Conservation (phyloP, 192 early-diverging fungal genomes). For the Gigaspora rosea region DNA sequence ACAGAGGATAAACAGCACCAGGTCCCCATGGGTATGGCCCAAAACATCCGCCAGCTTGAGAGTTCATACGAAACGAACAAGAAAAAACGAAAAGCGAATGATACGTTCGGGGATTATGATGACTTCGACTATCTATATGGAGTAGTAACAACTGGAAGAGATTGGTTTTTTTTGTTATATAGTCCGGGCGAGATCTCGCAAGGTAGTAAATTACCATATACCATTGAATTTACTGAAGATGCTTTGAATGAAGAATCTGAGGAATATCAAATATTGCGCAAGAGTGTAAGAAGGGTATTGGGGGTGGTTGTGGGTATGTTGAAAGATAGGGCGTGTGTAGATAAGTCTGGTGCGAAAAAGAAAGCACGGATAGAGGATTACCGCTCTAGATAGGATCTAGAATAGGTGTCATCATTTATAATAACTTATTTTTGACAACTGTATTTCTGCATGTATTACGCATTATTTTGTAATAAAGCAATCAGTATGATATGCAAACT, state of each 20-base stretch:
- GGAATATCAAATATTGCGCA: not conserved
- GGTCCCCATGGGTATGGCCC: not conserved
- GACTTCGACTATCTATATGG: constrained; percentile 5
- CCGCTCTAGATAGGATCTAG: not conserved
- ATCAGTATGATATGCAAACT: too few species aligned
- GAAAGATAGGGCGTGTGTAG: constrained; percentile 2
- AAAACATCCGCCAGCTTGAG: not conserved
- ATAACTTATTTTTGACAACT: too few species aligned
- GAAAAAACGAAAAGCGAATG: not conserved
- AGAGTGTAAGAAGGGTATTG: not conserved
- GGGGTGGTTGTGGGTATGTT: constrained; percentile 9
- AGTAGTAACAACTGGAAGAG: not conserved
- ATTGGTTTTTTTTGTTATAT: not conserved
- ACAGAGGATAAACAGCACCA: not conserved
- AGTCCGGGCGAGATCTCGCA: not conserved
- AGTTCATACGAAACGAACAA: not conserved
- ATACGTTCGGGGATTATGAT: not conserved
- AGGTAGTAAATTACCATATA: constrained; percentile 8
- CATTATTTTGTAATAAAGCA: too few species aligned
- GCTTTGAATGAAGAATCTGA: not conserved
- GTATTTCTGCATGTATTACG: too few species aligned
- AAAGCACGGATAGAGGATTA: not conserved
- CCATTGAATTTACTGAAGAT: constrained; percentile 17
- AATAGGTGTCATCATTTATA: too few species aligned
- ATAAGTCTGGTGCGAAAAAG: not conserved